Conservation (phyloP, 2,329 filamentous ascomycete genomes). For the Colletotrichum truncatum region DNA sequence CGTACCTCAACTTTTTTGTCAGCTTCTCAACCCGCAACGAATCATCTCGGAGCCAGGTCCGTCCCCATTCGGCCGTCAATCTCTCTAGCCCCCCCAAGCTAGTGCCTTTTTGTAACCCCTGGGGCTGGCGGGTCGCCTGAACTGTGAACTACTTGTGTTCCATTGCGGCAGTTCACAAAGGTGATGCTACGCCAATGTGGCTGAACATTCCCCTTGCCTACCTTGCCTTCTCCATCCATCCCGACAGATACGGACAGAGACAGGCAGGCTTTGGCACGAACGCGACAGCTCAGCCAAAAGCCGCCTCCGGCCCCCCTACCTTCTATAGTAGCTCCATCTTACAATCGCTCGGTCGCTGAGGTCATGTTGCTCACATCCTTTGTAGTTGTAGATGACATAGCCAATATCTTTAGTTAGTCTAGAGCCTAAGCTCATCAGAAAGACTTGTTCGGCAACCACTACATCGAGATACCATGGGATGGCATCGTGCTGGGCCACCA, state of each 20-base stretch:
- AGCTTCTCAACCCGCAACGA: background rate
- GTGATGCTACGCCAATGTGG: conserved; percentile 18
- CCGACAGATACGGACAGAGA: background rate
- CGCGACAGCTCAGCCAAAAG: background rate
- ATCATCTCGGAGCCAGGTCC: conserved; percentile 27
- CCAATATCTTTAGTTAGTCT: background rate
- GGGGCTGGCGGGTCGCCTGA: conserved; percentile 19
- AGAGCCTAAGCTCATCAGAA: background rate
- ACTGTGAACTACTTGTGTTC: conserved; percentile 17
- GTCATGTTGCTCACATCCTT: background rate
- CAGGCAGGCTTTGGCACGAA: background rate
- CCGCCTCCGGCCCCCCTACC: too few species aligned
- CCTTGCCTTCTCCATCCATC: background rate
- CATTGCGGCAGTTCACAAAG: conserved; percentile 12
- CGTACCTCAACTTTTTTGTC: conserved; percentile 19
- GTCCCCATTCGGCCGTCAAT: conserved; percentile 20
- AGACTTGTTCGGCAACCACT: too few species aligned
- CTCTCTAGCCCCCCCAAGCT: conserved; percentile 10
- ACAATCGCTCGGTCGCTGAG: conserved; percentile 1
- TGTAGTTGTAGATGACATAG: background rate
- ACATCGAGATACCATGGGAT: too few species aligned
- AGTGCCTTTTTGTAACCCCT: conserved; percentile 25
- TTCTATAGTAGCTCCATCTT: background rate
- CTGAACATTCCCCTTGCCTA: conserved; percentile 3
- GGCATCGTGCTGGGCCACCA: too few species aligned